Evolutionary conservation across 1,284 basidiomycete species (phyloP).

Genomic region (Naganishia liquefaciens): DNA sequence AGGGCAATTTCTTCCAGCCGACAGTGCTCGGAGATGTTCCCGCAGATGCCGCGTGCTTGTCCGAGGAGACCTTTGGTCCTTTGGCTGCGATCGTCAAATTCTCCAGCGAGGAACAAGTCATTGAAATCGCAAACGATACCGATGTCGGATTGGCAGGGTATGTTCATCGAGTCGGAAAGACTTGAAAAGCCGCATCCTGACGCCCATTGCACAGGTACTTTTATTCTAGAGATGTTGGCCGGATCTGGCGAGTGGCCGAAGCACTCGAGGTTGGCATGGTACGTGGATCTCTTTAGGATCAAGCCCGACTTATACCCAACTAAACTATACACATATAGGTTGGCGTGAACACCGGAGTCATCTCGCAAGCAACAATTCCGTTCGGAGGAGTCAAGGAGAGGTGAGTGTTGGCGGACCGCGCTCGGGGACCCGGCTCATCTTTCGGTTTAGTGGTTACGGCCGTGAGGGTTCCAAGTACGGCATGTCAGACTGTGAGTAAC

Average conservation of each 20-base stretch:
- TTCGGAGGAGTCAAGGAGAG: conserved; percentile 73
- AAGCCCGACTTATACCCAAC: background rate
- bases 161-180: conserved; percentile 1
- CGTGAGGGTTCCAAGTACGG: conserved; percentile 54
- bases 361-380: conserved; percentile 78
- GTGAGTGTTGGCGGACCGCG: conserved; percentile 1
- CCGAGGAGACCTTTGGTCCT: conserved; percentile 88
- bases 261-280: conserved; percentile 96
- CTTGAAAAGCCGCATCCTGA: background rate
- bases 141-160: conserved; percentile 81
- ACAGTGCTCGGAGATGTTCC: conserved; percentile 90
- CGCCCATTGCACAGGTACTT: conserved; percentile 61
- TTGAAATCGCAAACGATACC: conserved; percentile 79
- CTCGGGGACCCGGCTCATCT: background rate
- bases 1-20: conserved; percentile 74
- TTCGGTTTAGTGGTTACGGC: conserved; percentile 75
- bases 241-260: conserved; percentile 97
- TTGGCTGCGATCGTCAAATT: conserved; percentile 67
- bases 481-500: conserved; percentile 50
- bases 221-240: conserved; percentile 83
- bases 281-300: conserved; percentile 56
- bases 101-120: conserved; percentile 87
- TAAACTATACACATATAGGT: conserved; percentile 35
- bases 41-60: conserved; percentile 62
- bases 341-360: conserved; percentile 71